Base-by-base conservation (phyloP, 1,139 yeast species). In the Nadsonia starkeyi-henricii region DNA sequence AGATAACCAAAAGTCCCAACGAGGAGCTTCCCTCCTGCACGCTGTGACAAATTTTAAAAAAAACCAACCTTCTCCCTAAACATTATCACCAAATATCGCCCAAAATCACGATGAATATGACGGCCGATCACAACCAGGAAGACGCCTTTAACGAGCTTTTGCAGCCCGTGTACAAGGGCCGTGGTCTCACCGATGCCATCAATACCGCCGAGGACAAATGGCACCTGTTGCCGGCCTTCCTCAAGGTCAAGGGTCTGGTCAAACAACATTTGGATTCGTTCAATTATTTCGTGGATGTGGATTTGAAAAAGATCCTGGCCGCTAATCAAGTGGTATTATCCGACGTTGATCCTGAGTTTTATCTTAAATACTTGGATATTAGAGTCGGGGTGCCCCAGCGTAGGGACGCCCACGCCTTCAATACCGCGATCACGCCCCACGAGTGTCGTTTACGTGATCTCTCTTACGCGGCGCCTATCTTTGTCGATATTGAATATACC, bases 211-310 rank as follows among this genome's bases (percentile, higher is more conserved):
- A 83, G 60, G 99, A 91, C 66, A 91, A 91, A 66, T 91, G 99
- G 99, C 83, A 91, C 58, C 71, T 91, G 49, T 68, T 91, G 44
- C 99, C 99, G 0, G 98, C 98, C 0, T 91, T 91, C 62, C 70
- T 91, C 53, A 88, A 88, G 62, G 96, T 93, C 44, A 91, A 91
- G 64, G 99, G 99, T 48, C 71, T 91, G 47, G 97, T 91, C 45
- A 91, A 93, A 61, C 99, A 91, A 68, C 98, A 91, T 70, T 71
- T 93, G 61, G 98, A 91, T 62, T 91, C 98, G 18, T 91, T 88
- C 73, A 89, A 91, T 62, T 91, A 85, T 67, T 91, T 91, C 65
- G 95, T 91, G 28, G 97, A 93, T 61, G 81, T 79, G 9, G 99
- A 91, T 62, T 74, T 91, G 64, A 86, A 84, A 67, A 91, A 91